phyloP scores from a whole-genome alignment of 768 basidiomycete genomes.

The Macrolepiota dolichaula region DNA sequence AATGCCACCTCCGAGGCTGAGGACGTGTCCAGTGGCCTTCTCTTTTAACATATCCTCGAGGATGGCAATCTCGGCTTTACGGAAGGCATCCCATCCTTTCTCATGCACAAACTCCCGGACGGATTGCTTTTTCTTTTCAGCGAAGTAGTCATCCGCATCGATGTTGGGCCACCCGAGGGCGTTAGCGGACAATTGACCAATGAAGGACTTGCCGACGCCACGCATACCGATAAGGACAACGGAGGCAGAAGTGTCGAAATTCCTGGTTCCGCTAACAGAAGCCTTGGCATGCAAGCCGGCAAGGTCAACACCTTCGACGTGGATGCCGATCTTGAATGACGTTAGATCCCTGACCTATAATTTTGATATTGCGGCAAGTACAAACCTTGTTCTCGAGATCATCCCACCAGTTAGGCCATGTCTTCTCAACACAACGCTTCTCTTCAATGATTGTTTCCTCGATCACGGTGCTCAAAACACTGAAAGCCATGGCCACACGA shows the following conservation, averaged over 20 bases:
- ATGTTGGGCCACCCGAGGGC: conserved; percentile 68
- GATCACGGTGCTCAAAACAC: conserved; percentile 76
- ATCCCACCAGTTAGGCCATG: conserved; percentile 99
- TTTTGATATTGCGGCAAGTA: background rate
- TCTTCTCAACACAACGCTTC: conserved; percentile 98
- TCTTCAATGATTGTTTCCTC: conserved; percentile 84
- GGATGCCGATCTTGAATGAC: conserved; percentile 72
- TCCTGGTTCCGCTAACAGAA: conserved; percentile 37
- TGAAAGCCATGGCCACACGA: conserved; percentile 98
- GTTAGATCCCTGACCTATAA: background rate
- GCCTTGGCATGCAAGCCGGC: conserved; percentile 34
- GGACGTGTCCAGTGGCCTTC: conserved; percentile 58
- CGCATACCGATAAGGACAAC: conserved; percentile 93
- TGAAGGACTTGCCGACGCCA: conserved; percentile 90
- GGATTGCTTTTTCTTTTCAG: conserved; percentile 52
- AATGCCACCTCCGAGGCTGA: conserved; percentile 93
- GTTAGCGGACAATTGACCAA: conserved; percentile 75
- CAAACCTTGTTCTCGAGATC: conserved; percentile 91
- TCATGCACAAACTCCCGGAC: conserved; percentile 77
- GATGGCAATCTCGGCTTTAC: conserved; percentile 68
- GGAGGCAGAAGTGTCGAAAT: conserved; percentile 41
- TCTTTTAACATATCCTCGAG: conserved; percentile 66
- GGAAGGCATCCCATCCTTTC: conserved; percentile 89
- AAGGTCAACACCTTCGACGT: conserved; percentile 83
- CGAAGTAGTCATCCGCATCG: conserved; percentile 85